Evolutionary conservation across 1,284 basidiomycete genomes (phyloP), one percentile per base, ranked within the genome.

Genomic region (Mycena citricolor): DNA sequence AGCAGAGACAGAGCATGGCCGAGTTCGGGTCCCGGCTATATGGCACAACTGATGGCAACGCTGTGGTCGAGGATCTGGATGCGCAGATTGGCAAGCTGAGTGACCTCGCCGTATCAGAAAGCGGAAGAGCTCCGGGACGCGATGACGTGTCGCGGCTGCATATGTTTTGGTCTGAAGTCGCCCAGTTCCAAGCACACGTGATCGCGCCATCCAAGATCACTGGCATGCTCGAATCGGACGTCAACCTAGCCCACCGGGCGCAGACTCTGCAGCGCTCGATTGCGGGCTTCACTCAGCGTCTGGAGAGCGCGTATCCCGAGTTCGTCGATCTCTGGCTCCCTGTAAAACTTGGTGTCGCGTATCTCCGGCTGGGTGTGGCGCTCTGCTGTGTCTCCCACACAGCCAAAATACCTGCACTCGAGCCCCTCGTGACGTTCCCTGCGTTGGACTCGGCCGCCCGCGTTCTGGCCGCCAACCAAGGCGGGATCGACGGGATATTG

Each of bases 111-210:
- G 22, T 36, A 25, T 50, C n/a, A 12, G 32, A 51, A 10, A 48
- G 59, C 5, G 61, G 62, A 4, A 43, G 48, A 19, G 38, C 67
- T 40, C 67, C 70, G 20, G 49, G 52, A 25, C 64, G 73, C 34
- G 56, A 62, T n/a, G 77, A 87, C 55, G 63, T 86, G 11, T 59
- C 73, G 4, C 77, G 76, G 4, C 68, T 97, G 5, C 81, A 83
- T 35, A 72, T 79, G 28, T 86, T 93, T 61, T 97, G 94, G 82
- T 72, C 79, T 13, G 94, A 98, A 61, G 74, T 93, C 5, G 66
- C 73, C 4, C 79, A 87, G 44, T 93, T 94, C 59, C 65, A 76
- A 32, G 58, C 51, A n/a, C 81, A 80, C 39, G 69, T 86, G 8
- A 56, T 81, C 6, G 60, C 71, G 4, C 50, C 67, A 4, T 48